These are phyloP conservation scores for Pseudofabraea citricarpa DNA, from an alignment of 2,329 filamentous ascomycete genomes.

Conservation along the genomic window DNA sequence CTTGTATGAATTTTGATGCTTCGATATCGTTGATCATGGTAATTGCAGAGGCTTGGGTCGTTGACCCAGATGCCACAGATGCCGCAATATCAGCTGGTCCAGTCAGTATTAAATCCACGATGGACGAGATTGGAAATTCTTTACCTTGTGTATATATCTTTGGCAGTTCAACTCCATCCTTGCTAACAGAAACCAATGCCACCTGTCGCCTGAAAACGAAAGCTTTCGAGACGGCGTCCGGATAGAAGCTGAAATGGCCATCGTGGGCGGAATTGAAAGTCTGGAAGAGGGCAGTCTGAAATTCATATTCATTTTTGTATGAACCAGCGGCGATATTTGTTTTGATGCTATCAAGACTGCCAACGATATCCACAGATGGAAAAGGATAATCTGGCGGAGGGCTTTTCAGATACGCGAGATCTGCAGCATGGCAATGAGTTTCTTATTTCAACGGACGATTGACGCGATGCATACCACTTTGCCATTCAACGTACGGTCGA, in stretches of 20 bases:
- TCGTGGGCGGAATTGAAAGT: constrained; percentile 9
- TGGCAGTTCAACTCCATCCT: constrained; percentile 50
- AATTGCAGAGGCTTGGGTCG: constrained; percentile 37
- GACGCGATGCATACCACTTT: constrained; percentile 20
- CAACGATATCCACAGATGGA: constrained; percentile 6
- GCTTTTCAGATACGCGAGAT: constrained; percentile 5
- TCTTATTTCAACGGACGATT: neutral
- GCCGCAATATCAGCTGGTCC: constrained; percentile 29
- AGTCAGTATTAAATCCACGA: neutral
- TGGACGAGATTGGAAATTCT: constrained; percentile 5
- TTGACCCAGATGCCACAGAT: constrained; percentile 31
- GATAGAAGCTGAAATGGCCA: constrained; percentile 32
- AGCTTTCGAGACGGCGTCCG: constrained; percentile 42
- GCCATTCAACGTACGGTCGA: constrained; percentile 37
- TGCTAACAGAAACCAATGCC: constrained; percentile 51
- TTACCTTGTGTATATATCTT: constrained; percentile 47
- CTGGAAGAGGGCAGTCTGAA: constrained; percentile 5
- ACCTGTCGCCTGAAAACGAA: constrained; percentile 44
- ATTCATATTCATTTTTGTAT: constrained; percentile 11
- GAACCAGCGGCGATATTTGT: constrained; percentile 1
- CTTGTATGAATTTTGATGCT: constrained; percentile 39
- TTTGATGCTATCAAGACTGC: constrained; percentile 6
- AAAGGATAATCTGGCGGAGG: constrained; percentile 8
- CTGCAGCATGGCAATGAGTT: neutral
- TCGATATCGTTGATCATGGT: constrained; percentile 48